Evolutionary conservation across 495 filamentous ascomycete species (phyloP).

Genomic region (Neurospora sp.): DNA sequence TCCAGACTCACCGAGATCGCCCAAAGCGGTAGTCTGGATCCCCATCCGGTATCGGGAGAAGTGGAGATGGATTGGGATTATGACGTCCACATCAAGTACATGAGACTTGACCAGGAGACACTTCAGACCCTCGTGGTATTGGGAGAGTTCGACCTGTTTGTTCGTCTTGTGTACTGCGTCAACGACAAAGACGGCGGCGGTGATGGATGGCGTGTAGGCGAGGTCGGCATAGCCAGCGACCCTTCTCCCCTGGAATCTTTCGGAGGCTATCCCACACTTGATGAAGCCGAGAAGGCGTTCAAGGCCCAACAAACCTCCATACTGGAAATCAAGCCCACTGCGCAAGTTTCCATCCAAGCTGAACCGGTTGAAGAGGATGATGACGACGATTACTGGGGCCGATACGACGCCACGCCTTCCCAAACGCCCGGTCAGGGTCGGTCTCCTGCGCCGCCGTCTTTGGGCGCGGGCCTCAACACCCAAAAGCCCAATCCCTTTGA

Average conservation of each 20-base stretch:
- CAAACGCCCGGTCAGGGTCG: constrained; percentile 59
- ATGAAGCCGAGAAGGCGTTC: constrained; percentile 35
- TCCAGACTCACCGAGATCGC: constrained; percentile 56
- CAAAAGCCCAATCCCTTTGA: constrained; percentile 20
- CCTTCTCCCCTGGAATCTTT: constrained; percentile 30
- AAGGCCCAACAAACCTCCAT: constrained; percentile 16
- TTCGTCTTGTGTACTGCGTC: constrained; percentile 41
- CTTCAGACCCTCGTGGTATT: constrained; percentile 57
- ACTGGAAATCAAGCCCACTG: not conserved
- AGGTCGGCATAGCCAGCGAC: constrained; percentile 53
- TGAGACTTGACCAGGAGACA: constrained; percentile 75
- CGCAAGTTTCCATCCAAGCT: constrained; percentile 11
- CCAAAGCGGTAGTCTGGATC: constrained; percentile 60
- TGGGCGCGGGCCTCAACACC: constrained; percentile 3
- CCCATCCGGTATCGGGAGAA: constrained; percentile 87
- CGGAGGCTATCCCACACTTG: constrained; percentile 27
- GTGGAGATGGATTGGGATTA: constrained; percentile 59
- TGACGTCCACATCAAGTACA: constrained; percentile 58
- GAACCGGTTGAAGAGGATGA: constrained; percentile 50
- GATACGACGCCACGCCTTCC: constrained; percentile 78
- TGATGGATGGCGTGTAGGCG: constrained; percentile 74
- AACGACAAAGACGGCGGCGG: constrained; percentile 56
- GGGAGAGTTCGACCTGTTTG: constrained; percentile 42
- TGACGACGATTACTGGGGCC: constrained; percentile 89
- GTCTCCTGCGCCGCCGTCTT: constrained; percentile 42